A percentile compares a stretch with the other conserved stretches of the same genome.
Conservation (phyloP, 768 basidiomycete genomes). For the Roridomyces roridus region DNA sequence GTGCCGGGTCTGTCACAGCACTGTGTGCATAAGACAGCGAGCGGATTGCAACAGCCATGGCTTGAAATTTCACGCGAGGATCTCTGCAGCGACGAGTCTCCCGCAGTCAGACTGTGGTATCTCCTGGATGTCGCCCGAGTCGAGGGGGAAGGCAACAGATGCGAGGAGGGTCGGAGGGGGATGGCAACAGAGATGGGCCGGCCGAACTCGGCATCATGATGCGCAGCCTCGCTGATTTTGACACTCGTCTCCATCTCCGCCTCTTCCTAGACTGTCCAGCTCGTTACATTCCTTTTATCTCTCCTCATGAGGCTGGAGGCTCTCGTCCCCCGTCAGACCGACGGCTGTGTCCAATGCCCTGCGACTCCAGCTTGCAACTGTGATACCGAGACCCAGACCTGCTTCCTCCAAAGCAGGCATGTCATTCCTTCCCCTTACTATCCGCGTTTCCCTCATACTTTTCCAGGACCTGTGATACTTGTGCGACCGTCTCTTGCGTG, state of each 20-base stretch:
- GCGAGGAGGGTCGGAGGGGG: too few species aligned
- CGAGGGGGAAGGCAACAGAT: too few species aligned
- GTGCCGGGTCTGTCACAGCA: conserved; percentile 48
- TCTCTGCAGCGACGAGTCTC: too few species aligned
- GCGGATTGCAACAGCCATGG: conserved; percentile 50
- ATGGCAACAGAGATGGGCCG: too few species aligned
- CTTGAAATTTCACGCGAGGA: too few species aligned
- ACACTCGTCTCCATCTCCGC: conserved; percentile 6
- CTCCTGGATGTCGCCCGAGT: too few species aligned
- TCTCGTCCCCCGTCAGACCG: conserved; percentile 22
- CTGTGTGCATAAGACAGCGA: conserved; percentile 67
- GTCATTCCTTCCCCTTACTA: conserved; percentile 24
- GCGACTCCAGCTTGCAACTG: conserved; percentile 62
- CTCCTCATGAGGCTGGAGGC: conserved; percentile 25
- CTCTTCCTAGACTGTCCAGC: conserved; percentile 28
- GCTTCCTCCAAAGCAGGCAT: conserved; percentile 66
- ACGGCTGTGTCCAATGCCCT: conserved; percentile 10
- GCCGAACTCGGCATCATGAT: too few species aligned
- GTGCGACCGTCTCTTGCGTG: conserved; percentile 60
- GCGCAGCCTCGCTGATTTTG: background rate
- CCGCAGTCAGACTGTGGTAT: too few species aligned
- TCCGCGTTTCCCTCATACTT: background rate
- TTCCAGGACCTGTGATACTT: conserved; percentile 63
- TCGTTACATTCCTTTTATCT: conserved; percentile 32
- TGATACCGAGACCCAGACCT: conserved; percentile 52